phyloP scores from a whole-genome alignment of 257 asterid genomes.

The Perilla frutescens region DNA sequence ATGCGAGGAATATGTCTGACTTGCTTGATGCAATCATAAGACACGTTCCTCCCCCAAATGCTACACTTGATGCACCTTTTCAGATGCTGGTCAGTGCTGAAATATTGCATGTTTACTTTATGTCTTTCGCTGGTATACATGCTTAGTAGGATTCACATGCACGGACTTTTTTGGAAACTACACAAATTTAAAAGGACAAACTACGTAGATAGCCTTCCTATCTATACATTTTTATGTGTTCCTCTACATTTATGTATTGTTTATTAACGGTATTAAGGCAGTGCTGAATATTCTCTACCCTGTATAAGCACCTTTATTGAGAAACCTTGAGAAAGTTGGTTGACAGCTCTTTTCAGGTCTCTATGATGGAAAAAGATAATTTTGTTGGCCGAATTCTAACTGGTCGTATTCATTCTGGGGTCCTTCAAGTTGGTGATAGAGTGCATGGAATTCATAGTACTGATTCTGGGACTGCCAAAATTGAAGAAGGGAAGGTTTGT shows the following conservation, averaged over 20 bases:
- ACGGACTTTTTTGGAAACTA: constrained; percentile 22
- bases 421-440: constrained; percentile 85
- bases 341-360: constrained; percentile 86
- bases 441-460: constrained; percentile 83
- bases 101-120: constrained; percentile 21
- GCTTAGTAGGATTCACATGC: constrained; percentile 26
- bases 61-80: constrained; percentile 82
- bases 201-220: background rate
- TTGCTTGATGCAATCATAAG: constrained; percentile 85
- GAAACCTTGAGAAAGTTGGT: constrained; percentile 50
- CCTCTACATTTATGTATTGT: constrained; percentile 15
- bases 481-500: constrained; percentile 98
- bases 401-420: constrained; percentile 88
- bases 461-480: constrained; percentile 74
- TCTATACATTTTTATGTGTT: constrained; percentile 3
- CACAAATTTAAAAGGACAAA: background rate
- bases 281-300: constrained; percentile 26
- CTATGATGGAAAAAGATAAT: constrained; percentile 98
- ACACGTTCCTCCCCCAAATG: constrained; percentile 86
- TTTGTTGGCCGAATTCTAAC: constrained; percentile 95
- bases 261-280: constrained; percentile 11
- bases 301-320: constrained; percentile 34
- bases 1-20: constrained; percentile 82
- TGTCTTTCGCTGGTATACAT: constrained; percentile 13
- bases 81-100: constrained; percentile 89